A percentile compares a stretch with the other conserved stretches of the same genome.
Evolutionary conservation across 768 basidiomycete species (phyloP).

Genomic region (Tylopilus sp.): DNA sequence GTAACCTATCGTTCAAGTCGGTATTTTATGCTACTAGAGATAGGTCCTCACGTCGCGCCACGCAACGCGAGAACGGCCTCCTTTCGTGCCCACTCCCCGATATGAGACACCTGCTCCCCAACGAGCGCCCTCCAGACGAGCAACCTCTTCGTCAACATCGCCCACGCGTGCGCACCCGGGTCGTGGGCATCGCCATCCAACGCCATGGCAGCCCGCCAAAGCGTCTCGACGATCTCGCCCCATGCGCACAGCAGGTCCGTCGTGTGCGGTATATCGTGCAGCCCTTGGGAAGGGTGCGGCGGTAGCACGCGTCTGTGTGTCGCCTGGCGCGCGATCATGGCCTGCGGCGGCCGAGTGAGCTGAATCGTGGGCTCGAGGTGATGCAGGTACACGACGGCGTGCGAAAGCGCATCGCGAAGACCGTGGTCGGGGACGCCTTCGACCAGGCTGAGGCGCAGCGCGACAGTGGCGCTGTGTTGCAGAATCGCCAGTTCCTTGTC

Average conservation of each 20-base stretch:
- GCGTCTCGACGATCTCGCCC: conserved; percentile 49
- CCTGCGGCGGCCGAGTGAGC: neutral
- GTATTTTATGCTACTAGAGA: too few relatives aligned
- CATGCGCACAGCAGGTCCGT: conserved; percentile 38
- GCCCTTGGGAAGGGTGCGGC: conserved; percentile 33
- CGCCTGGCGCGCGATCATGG: neutral
- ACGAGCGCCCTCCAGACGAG: conserved; percentile 52
- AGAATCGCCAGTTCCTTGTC: conserved; percentile 19
- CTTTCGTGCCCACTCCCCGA: conserved; percentile 57
- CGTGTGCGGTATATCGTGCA: conserved; percentile 33
- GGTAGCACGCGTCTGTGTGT: conserved; percentile 19
- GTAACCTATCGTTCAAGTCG: too few relatives aligned
- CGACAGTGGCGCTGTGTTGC: conserved; percentile 27
- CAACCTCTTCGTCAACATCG: conserved; percentile 48
- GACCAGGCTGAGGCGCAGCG: conserved; percentile 37
- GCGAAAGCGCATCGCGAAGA: conserved; percentile 32
- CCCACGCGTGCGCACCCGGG: conserved; percentile 40
- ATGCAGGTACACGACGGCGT: conserved; percentile 27
- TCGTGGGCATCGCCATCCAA: conserved; percentile 2
- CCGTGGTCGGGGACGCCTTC: conserved; percentile 22
- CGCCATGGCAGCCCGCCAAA: conserved; percentile 33
- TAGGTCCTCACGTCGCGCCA: neutral
- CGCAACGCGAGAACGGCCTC: conserved; percentile 6
- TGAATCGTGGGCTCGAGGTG: conserved; percentile 23
- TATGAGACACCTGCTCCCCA: conserved; percentile 33